Base-by-base conservation (phyloP, 148 eudicot genomes). In the Tetragonia tetragonoides region DNA sequence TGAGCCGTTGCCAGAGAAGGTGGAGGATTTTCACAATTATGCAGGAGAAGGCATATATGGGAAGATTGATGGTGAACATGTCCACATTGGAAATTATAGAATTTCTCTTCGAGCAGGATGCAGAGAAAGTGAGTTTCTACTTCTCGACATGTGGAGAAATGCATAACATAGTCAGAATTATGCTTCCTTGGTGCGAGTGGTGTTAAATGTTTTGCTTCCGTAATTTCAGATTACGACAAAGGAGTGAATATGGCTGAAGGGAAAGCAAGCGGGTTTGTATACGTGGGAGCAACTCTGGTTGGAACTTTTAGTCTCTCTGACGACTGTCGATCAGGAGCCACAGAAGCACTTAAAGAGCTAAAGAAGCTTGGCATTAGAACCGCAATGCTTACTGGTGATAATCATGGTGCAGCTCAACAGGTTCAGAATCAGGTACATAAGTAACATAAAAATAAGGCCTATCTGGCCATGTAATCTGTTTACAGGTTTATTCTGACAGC, bases 1-100 rank as follows among this genome's bases (percentile, higher is more conserved):
- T 28, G 72, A 80, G 21, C 85, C 90, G 42, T 68, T 67, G 18
- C 87, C 90, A 42, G 88, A 87, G 61, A 79, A 54, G 64, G 90
- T 88, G 56, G 75, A 77, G 68, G 87, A 80, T 39, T 88, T 88
- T 70, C 66, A 61, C 40, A 84, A 79, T 14, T 85, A 79, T 71
- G 88, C 88, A 6, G 90, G 90, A 37, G 88, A 85, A 77, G 90
- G 90, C 34, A 76, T 85, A 57, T 80, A 76, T 47, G 90, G 90
- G 23, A 81, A 79, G 59, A 85, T 87, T 64, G 88, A 87, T 47
- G 87, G 83, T 10, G 80, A 65, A 59, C 79, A 83, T 69, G 75
- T 87, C 64, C 84, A 83, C 77, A 73, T 85, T 16, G 90, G 88
- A 40, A 87, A 87, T 60, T 72, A 71, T 34, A 79, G 81, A 47